These are phyloP conservation scores for Craterostigma plantagineum DNA, from an alignment of 257 asterid genomes.

Conservation along the genomic window DNA sequence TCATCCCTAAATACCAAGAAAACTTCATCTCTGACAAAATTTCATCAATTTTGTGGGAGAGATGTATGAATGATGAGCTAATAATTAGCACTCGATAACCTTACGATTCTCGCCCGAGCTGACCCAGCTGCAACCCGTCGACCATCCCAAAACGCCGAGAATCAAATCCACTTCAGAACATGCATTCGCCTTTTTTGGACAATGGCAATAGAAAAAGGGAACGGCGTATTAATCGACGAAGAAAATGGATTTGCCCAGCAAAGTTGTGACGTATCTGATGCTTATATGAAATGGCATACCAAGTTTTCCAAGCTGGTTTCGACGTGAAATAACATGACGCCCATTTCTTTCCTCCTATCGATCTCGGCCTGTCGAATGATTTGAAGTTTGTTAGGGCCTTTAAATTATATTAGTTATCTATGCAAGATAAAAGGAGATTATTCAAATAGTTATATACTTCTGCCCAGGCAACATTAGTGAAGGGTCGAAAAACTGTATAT, in stretches of 20 bases:
- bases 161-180: slow-evolving; percentile 54
- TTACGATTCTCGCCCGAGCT: slow-evolving; percentile 30
- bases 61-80: no score
- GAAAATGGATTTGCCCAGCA: no score
- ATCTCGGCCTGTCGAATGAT: slow-evolving; percentile 49
- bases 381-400: no score
- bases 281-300: slow-evolving; percentile 23
- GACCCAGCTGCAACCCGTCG: slow-evolving; percentile 84
- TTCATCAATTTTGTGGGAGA: no score
- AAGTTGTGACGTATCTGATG: neutral
- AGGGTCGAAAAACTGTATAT: neutral
- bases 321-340: slow-evolving; percentile 58
- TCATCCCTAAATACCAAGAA: no score
- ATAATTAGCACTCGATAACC: slow-evolving; percentile 35
- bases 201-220: neutral
- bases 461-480: no score
- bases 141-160: slow-evolving; percentile 87
- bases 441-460: neutral
- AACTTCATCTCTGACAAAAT: no score
- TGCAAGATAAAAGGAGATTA: neutral
- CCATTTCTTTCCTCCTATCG: slow-evolving; percentile 56
- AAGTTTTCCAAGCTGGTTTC: slow-evolving; percentile 61
- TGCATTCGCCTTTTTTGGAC: slow-evolving; percentile 27
- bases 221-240: neutral
- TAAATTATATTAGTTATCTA: neutral